Base-by-base conservation (phyloP, 306 rosid species). In the Quercus alba region DNA sequence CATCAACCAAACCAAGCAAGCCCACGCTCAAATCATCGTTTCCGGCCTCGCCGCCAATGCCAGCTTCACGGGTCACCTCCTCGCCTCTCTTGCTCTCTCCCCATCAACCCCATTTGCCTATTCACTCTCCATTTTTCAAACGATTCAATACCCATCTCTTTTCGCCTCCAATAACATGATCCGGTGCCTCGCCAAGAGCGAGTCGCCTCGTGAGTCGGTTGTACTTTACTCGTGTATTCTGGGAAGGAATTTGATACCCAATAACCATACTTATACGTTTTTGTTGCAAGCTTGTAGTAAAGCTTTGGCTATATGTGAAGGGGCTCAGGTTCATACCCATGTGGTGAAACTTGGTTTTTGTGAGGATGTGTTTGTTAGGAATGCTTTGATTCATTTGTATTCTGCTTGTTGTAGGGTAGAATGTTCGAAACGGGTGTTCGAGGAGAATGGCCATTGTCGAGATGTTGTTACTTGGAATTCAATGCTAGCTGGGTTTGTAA, bases 381-480 rank as follows among this genome's bases (percentile, higher is more conserved):
- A 93, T 64, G 90, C 94, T 46, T 82, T 91, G 83, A 88, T 93
- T 79, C 90, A 85, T 52, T 72, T 90, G 9, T 91, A 90, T 19
- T 90, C 69, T 64, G 86, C 84, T 76, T 87, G 87, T 51, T 85
- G 64, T 17, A 31, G 81, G 20, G 61, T 78, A 0, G 89, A 84
- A 11, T 82, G 72, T 77, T 83, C 91, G 3, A 82, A 61, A 55
- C 75, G 78, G 81, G 85, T 91, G n/a, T 93, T 93, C 41, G 88
- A 85, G 17, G 97, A 93, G 80, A 81, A 76, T 56, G 71, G 56
- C 9, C 15, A 33, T 35, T 66, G 64, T 25, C 79, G 91, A 59
- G 98, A 94, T 77, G 85, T 90, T 6, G 93, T 91, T 6, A 90
- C 95, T 7, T 91, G 98, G 98, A 93, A 91, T 79, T 83, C 93